Base-by-base conservation (phyloP, 73 alveolate genomes). In the Durusdinium trenchii region DNA sequence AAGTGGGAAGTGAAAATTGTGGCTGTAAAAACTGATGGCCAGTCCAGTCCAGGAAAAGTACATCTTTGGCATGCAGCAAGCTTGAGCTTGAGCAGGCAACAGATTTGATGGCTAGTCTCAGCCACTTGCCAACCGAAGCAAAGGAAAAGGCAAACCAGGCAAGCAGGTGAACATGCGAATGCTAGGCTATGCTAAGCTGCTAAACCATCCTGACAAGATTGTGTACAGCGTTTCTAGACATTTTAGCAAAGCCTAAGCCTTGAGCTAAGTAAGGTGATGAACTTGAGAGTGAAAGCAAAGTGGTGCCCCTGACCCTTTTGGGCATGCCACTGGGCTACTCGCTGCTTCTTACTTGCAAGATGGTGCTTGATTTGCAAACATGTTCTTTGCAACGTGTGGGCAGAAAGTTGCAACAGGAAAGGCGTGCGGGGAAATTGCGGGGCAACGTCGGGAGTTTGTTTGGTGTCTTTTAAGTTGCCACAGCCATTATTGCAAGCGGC, bases 301-400 rank as follows among this genome's bases (percentile, higher is more conserved):
- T 91, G 30, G 32, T 35, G 76, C 98, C 98, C 38, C 40, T 91
- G 98, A 91, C 98, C 0, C 89, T 91, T 26, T 40, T 91, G 57
- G 98, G 98, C 28, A 91, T 91, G 98, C 98, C 98, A 26, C 50
- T 91, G 90, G 98, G 98, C n/a, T 91, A 78, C 61, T 91, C 98
- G 18, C 61, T 91, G 98, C 43, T 16, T 18, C 96, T 52, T 35
- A 73, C 20, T 50, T 16, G 87, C 86, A 46, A 6, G 47, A 43
- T 46, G 32, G 20, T 46, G 61, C 2, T 45, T 32, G 48, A 32
- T 30, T 7, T 45, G 2, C 4, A 38, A 12, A 0, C 45, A 0
- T 4, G 1, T 2, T 32, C 32, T 38, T 9, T 0, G 46, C 36
- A 43, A 18, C 57, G 54, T 12, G 43, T 42, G 26, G 6, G 61